Percentiles rank a stretch among this genome's conserved stretches.
Evolutionary conservation across 306 rosid genomes (phyloP).

Genomic region (Hylodesmum podocarpum): DNA sequence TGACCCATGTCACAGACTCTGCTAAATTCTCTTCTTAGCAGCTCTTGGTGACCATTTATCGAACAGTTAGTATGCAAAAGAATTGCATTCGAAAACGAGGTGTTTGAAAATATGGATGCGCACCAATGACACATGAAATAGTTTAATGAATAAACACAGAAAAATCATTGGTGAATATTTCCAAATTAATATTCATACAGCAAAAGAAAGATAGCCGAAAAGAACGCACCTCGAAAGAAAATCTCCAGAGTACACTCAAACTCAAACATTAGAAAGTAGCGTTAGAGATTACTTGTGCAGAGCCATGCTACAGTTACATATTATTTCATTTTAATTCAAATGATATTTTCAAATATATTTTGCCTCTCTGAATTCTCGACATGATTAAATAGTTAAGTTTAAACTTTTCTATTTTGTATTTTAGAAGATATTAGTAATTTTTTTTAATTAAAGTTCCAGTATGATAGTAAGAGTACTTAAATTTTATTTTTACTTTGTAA

Average conservation of each 20-base stretch:
- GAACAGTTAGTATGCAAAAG: slow-evolving; percentile 25
- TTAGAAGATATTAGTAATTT: too few relatives aligned
- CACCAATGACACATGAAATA: not conserved
- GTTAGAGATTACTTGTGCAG: too few relatives aligned
- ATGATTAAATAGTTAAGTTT: not conserved
- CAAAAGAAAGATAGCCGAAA: not conserved
- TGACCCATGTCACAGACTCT: not conserved
- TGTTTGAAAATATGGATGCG: not conserved
- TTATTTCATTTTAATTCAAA: too few relatives aligned
- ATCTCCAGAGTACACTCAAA: not conserved
- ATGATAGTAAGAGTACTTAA: not conserved
- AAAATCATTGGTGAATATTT: not conserved
- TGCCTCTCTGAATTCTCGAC: not conserved
- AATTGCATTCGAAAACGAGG: not conserved
- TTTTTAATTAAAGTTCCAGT: not conserved
- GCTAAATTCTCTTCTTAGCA: not conserved
- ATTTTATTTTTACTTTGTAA: too few relatives aligned
- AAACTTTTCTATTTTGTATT: too few relatives aligned
- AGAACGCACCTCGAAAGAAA: slow-evolving; percentile 21
- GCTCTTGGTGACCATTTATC: slow-evolving; percentile 25
- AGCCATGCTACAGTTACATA: too few relatives aligned
- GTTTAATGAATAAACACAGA: not conserved
- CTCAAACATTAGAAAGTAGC: not conserved
- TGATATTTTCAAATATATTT: not conserved
- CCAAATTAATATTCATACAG: not conserved